phyloP scores from a whole-genome alignment of 371 early-diverging fungal species.

The Actinomortierella ambigua region DNA sequence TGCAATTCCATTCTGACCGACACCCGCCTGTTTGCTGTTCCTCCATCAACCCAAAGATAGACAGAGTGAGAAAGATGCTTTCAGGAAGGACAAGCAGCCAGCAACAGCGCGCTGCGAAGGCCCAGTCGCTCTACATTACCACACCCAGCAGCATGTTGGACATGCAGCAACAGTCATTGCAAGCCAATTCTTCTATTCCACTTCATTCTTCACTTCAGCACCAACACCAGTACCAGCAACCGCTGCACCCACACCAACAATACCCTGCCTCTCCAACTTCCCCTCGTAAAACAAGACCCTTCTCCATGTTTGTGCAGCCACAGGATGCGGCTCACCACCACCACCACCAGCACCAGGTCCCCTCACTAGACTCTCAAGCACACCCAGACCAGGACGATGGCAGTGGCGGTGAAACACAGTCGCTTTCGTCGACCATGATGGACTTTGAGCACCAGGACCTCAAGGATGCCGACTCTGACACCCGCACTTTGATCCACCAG shows the following conservation, averaged over 20 bases:
- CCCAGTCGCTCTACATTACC: slow-evolving; percentile 43
- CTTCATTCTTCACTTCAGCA: slow-evolving; percentile 4
- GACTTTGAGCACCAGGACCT: slow-evolving; percentile 23
- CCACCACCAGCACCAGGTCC: slow-evolving; percentile 5
- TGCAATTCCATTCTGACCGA: too few relatives aligned
- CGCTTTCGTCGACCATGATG: slow-evolving; percentile 7
- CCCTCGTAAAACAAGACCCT: slow-evolving; percentile 28
- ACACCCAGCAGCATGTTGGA: slow-evolving; percentile 15
- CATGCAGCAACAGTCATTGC: slow-evolving; percentile 5
- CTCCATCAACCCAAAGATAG: too few relatives aligned
- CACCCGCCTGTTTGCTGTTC: too few relatives aligned
- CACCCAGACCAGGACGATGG: slow-evolving; percentile 33
- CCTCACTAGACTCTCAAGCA: neutral
- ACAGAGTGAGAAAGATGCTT: slow-evolving; percentile 12
- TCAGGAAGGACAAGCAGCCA: slow-evolving; percentile 35
- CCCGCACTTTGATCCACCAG: slow-evolving; percentile 29
- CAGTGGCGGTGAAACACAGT: slow-evolving; percentile 15
- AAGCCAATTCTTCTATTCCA: neutral
- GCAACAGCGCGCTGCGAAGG: slow-evolving; percentile 37
- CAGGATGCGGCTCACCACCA: slow-evolving; percentile 18
- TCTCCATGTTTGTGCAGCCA: slow-evolving; percentile 32
- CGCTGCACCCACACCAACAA: neutral
- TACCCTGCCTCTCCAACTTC: slow-evolving; percentile 12
- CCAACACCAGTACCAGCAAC: slow-evolving; percentile 3
- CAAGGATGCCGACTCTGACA: slow-evolving; percentile 27